phyloP scores from a whole-genome alignment of 352 stramenopile species.

The Phytophthora brassicae region DNA sequence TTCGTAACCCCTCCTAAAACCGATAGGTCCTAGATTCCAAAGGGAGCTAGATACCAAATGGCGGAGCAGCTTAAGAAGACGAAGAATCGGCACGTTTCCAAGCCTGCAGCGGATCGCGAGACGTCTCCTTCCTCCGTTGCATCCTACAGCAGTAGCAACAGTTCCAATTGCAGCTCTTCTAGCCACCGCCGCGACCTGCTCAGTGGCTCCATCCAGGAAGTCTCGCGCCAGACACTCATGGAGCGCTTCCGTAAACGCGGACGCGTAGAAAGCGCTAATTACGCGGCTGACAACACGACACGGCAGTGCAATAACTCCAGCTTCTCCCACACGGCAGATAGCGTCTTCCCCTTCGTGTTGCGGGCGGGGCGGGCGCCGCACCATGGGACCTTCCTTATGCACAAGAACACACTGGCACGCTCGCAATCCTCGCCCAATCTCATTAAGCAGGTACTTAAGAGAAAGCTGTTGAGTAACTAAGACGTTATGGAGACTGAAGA shows the following conservation, averaged over 20 bases:
- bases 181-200: slow-evolving; percentile 33
- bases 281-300: slow-evolving; percentile 16
- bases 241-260: slow-evolving; percentile 65
- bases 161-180: slow-evolving; percentile 1
- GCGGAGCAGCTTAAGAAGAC: slow-evolving; percentile 18
- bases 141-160: neutral
- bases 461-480: neutral
- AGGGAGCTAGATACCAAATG: neutral
- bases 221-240: slow-evolving; percentile 38
- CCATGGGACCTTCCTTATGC: slow-evolving; percentile 22
- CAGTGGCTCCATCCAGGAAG: slow-evolving; percentile 32
- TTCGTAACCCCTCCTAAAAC: neutral
- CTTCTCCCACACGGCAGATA: slow-evolving; percentile 23
- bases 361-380: slow-evolving; percentile 15
- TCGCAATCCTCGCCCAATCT: slow-evolving; percentile 30
- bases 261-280: slow-evolving; percentile 64
- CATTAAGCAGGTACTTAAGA: slow-evolving; percentile 23
- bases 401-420: slow-evolving; percentile 16
- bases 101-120: slow-evolving; percentile 21
- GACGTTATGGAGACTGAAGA: neutral
- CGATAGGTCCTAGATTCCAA: neutral
- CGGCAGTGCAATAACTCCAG: slow-evolving; percentile 18
- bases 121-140: slow-evolving; percentile 8
- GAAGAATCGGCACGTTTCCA: slow-evolving; percentile 37
- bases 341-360: slow-evolving; percentile 8